Evolutionary conservation across 148 eudicot genomes (phyloP).

Genomic region (Rhododendron griersonianum): DNA sequence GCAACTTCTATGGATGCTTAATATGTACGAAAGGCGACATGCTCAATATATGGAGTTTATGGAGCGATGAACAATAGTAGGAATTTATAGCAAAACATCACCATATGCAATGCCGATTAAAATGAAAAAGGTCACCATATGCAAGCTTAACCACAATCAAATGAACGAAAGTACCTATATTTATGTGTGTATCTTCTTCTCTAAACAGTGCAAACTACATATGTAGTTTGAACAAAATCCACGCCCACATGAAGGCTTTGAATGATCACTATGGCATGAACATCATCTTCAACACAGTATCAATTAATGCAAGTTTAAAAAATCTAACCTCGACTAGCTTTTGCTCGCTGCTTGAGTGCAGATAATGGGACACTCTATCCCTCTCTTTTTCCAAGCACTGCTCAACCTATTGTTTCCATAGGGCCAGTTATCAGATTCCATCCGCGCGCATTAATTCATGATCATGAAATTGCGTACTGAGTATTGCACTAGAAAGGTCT

Average conservation of each 20-base stretch:
- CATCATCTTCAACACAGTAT: background rate
- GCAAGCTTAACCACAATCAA: background rate
- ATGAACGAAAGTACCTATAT: background rate
- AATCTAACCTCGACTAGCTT: slow-evolving; percentile 43
- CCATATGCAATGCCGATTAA: background rate
- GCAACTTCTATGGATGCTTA: background rate
- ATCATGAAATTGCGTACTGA: background rate
- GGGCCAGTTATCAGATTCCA: background rate
- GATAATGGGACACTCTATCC: slow-evolving; percentile 37
- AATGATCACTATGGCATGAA: no score
- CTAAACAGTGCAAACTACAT: background rate
- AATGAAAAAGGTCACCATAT: no score
- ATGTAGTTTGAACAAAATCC: no score
- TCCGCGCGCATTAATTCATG: background rate
- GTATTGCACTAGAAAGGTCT: background rate
- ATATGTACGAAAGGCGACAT: background rate
- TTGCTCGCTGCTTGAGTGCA: no score
- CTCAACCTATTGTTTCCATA: slow-evolving; percentile 40
- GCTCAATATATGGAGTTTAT: background rate
- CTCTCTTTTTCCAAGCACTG: slow-evolving; percentile 59
- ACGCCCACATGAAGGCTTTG: no score
- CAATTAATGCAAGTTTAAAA: background rate
- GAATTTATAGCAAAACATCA: background rate
- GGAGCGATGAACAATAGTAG: background rate
- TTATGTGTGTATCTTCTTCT: background rate